Evolutionary conservation across 1,284 basidiomycete species (phyloP), one percentile per base, ranked within the genome.

Genomic region (Termitomyces sp.): DNA sequence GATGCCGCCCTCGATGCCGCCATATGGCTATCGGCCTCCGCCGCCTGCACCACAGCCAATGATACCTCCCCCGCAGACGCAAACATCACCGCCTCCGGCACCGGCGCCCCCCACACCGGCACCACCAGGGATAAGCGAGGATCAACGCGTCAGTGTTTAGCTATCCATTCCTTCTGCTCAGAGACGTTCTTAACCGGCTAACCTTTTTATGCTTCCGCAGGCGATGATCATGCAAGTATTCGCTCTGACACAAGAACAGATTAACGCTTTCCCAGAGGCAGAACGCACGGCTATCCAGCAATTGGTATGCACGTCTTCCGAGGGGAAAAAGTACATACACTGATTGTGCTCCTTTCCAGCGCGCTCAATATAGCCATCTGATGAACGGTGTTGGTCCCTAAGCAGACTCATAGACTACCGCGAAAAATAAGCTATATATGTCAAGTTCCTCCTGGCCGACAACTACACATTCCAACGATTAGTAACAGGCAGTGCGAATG

Each of bases 381-480:
- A 76, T 77, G 71, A 69, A 77, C 57, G 50, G 59, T 10, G 62
- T 68, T 13, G 62, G 64, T 52, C 46, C 46, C 42, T 60, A 46
- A 50, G 38, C 37, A 38, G 18, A 5, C 26, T 33, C 24, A 41
- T 28, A 16, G 16, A 14, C 13, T n/a, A 39, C 26, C 8, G 9
- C 41, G 26, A 16, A 46, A 40, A 24, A 7, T 11, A 19, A n/a
- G 16, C 7, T 9, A 34, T 35, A 42, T 43, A 35, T 35, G 57
- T 93, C 84, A 53, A 90, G 74, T 72, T 99, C 97, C 60, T 93
- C 89, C 67, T 96, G 87, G 26, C 97, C 97, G 44, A 98, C 96
- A 55, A 99, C 94, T 93, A 55, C 6, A 47, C 53, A 37, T 54
- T 47, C 41, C 28, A 34, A 48, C 43, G 26, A 55, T 31, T 9